Evolutionary conservation across 495 filamentous ascomycete species (phyloP).

Genomic region (Daldinia grandis): DNA sequence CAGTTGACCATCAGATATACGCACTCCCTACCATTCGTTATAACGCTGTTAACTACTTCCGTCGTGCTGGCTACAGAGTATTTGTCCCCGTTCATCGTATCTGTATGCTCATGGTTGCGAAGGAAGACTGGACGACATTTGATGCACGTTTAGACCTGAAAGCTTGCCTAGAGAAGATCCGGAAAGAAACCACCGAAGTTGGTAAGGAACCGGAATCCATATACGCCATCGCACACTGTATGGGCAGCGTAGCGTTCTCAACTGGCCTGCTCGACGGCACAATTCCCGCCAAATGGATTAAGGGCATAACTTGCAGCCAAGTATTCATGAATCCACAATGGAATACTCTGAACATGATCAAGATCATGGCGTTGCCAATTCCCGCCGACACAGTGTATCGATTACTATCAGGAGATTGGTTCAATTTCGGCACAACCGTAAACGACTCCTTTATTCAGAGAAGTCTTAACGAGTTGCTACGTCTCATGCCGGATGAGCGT

Average conservation of each 20-base stretch:
- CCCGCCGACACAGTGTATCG: constrained; percentile 59
- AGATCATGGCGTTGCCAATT: constrained; percentile 59
- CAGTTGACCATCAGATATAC: constrained; percentile 70
- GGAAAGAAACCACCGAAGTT: constrained; percentile 33
- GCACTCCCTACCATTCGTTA: constrained; percentile 70
- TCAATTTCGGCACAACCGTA: constrained; percentile 56
- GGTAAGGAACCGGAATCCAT: constrained; percentile 49
- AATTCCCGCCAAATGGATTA: constrained; percentile 65
- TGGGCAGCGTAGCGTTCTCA: constrained; percentile 67
- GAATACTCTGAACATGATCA: constrained; percentile 64
- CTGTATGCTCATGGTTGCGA: constrained; percentile 62
- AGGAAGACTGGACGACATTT: constrained; percentile 64
- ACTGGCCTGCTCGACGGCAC: constrained; percentile 71
- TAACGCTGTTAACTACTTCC: constrained; percentile 73
- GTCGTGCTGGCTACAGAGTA: constrained; percentile 64
- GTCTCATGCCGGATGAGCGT: constrained; percentile 65
- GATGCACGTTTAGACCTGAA: constrained; percentile 69
- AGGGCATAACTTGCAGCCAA: constrained; percentile 68
- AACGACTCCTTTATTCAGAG: constrained; percentile 62
- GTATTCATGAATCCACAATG: constrained; percentile 74
- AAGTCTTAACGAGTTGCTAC: constrained; percentile 62
- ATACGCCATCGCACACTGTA: constrained; percentile 73
- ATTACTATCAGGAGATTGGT: constrained; percentile 60
- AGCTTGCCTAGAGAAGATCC: constrained; percentile 66
- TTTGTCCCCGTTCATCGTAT: constrained; percentile 69